Conservation (phyloP, 2,329 filamentous ascomycete genomes). For the Ceratocystis lukuohia region DNA sequence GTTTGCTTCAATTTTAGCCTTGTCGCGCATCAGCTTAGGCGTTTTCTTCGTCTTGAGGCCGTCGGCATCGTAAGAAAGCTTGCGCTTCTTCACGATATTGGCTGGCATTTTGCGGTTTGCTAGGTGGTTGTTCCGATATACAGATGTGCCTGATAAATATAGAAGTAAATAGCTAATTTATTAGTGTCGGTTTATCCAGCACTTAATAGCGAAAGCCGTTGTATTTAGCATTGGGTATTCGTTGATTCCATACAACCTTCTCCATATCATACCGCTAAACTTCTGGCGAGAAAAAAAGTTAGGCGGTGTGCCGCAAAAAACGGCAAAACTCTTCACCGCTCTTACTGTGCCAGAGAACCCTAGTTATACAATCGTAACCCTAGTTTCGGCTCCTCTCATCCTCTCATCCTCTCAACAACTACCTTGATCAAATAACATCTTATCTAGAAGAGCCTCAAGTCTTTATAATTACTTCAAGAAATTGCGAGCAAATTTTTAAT, state of each 20-base stretch:
- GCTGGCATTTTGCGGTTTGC: constrained; percentile 7
- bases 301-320: neutral
- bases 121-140: neutral
- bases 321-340: neutral
- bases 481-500: neutral
- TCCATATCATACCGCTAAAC: neutral
- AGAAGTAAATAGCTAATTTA: neutral
- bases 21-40: constrained; percentile 3
- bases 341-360: neutral
- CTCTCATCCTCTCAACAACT: too few species aligned
- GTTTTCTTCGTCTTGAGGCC: constrained; percentile 12
- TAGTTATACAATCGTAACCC: neutral
- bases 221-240: neutral
- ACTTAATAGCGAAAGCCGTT: neutral
- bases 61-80: constrained; percentile 16
- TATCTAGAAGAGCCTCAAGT: too few species aligned
- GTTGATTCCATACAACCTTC: neutral
- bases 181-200: neutral
- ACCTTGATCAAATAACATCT: too few species aligned
- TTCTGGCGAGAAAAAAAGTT: neutral
- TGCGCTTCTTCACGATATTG: constrained; percentile 16
- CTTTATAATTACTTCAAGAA: neutral
- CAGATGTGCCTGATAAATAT: neutral
- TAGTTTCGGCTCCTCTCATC: neutral
- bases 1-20: constrained; percentile 16